phyloP scores from a whole-genome alignment of 2,329 filamentous ascomycete species.

The Chaetothyriales sp. region DNA sequence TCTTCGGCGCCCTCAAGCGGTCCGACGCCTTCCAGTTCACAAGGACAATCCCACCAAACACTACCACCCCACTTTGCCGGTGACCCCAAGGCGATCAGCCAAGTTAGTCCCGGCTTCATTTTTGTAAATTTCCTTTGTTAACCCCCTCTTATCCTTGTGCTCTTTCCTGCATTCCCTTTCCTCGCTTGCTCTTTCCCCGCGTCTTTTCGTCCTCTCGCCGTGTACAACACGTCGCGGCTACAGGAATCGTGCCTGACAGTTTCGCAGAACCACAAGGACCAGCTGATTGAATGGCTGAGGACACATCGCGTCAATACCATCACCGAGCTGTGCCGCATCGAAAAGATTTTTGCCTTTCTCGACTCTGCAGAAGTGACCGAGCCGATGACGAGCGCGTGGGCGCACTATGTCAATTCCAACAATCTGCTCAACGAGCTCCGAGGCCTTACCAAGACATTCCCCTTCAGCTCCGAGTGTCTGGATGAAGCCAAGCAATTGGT shows the following conservation, averaged over 20 bases:
- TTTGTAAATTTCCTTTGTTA: constrained; percentile 20
- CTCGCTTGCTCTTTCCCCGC: neutral
- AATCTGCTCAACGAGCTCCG: constrained; percentile 58
- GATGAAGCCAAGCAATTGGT: constrained; percentile 54
- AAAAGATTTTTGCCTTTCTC: constrained; percentile 48
- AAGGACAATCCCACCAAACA: neutral
- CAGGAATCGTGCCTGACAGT: neutral
- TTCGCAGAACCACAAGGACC: constrained; percentile 33
- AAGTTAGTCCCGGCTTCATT: constrained; percentile 19
- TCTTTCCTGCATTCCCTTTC: constrained; percentile 6
- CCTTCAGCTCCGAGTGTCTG: constrained; percentile 51
- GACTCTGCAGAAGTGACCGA: constrained; percentile 46
- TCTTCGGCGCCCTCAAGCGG: neutral
- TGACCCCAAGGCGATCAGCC: constrained; percentile 17
- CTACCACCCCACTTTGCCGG: neutral
- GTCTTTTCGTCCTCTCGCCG: constrained; percentile 3
- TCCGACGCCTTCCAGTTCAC: neutral
- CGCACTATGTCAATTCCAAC: constrained; percentile 57
- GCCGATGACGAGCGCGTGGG: constrained; percentile 59
- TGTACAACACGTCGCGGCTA: neutral
- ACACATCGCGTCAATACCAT: constrained; percentile 61
- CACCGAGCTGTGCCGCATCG: constrained; percentile 57
- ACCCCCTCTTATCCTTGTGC: constrained; percentile 6
- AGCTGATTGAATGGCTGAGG: constrained; percentile 50
- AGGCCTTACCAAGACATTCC: constrained; percentile 52